These are phyloP conservation scores for Diaporthe sp. DNA, from an alignment of 2,329 filamentous ascomycete genomes.

Conservation along the genomic window DNA sequence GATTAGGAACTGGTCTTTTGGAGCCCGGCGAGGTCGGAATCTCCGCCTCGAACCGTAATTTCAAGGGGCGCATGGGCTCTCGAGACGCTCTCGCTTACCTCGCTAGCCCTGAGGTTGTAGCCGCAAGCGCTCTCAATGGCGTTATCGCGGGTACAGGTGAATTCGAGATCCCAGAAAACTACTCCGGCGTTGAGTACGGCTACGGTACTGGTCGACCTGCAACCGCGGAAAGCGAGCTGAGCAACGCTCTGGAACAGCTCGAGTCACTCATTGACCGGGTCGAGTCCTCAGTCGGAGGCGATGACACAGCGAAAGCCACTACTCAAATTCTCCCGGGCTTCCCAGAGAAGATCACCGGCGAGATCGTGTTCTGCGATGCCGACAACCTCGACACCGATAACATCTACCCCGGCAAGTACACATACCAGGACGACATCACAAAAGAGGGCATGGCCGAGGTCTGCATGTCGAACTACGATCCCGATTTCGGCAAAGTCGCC, in stretches of 20 bases:
- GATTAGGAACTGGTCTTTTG: conserved; percentile 81
- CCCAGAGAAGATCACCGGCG: conserved; percentile 83
- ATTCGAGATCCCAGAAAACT: conserved; percentile 79
- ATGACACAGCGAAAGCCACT: conserved; percentile 37
- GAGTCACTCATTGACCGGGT: conserved; percentile 70
- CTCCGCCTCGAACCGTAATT: conserved; percentile 87
- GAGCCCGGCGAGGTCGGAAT: conserved; percentile 91
- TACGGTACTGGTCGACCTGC: conserved; percentile 77
- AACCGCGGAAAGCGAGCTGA: conserved; percentile 77
- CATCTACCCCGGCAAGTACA: conserved; percentile 91
- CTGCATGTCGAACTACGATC: conserved; percentile 95
- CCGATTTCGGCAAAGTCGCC: conserved; percentile 73
- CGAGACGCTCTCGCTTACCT: conserved; percentile 86
- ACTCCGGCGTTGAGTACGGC: conserved; percentile 75
- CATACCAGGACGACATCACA: conserved; percentile 88
- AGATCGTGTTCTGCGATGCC: conserved; percentile 88
- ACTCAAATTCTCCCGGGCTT: conserved; percentile 73
- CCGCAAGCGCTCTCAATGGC: conserved; percentile 84
- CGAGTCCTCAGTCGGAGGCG: conserved; percentile 46
- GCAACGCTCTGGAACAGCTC: conserved; percentile 76
- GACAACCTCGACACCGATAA: conserved; percentile 90
- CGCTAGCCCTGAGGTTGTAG: conserved; percentile 90
- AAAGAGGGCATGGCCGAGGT: conserved; percentile 70
- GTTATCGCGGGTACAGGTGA: conserved; percentile 81
- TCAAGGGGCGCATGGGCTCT: conserved; percentile 90